Base-by-base conservation (phyloP, 805 yeast genomes). In the Candida nitratophila region DNA sequence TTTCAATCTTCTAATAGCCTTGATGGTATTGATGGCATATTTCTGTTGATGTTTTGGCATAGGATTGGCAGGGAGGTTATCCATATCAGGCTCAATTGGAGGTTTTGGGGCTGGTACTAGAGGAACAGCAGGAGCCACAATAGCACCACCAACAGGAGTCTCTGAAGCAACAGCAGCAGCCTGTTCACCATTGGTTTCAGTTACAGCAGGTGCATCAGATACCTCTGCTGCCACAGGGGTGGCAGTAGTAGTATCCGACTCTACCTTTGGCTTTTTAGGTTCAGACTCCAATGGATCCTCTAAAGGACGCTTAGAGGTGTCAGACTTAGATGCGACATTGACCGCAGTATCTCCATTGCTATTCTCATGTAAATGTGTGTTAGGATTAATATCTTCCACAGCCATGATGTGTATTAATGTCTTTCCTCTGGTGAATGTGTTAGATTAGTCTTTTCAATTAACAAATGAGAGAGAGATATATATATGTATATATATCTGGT, bases 1-100 rank as follows among this genome's bases (percentile, higher is more conserved):
- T 63, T 89, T 87, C 56, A 91, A 74, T 49, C 98, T 71, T 62
- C 86, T 88, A 49, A 93, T 83, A 12, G 95, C 90, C 55, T 90
- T 86, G 41, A 93, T 73, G 2, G 90, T 77, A 49, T 86, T 84
- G 17, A 77, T 53, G 1, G 91, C 87, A 57, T 83, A 90, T 57
- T 83, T 84, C 54, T 77, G 74, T 65, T 93, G 98, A 64, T 93
- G 97, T 42, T 74, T 71, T 22, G 93, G 91, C 52, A 86, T 66
- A 16, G 95, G 91, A 50, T 70, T 57, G 12, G 54, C 69, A 2
- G 91, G 86, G 21, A 84, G 68, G 51, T 81, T 80, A 54, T 76
- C 56, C 81, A 81, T 75, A 54, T 83, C 89, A 0, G 90, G 88
- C 57, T 83, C 89, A 3, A 71, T 57, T 1, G 85, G 77, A 1